Percentiles rank a stretch among this genome's conserved stretches.
Evolutionary conservation across 129 eudicot species (phyloP).

Genomic region (Pseudognaphalium luteoalbum): DNA sequence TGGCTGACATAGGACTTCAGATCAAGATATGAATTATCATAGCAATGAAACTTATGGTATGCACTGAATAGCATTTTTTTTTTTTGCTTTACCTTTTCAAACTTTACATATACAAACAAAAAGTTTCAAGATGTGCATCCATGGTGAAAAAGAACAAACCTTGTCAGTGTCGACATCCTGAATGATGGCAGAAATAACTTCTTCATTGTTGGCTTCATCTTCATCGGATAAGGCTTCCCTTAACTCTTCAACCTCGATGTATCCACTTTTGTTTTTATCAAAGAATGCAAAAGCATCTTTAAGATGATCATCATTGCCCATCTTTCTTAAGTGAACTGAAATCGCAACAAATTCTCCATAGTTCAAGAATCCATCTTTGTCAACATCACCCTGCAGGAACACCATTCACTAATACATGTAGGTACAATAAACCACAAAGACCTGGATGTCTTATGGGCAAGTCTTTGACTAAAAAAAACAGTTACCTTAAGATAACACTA

Average conservation of each 20-base stretch:
- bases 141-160: constrained; percentile 32
- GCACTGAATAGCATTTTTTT: background rate
- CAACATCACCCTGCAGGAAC: constrained; percentile 85
- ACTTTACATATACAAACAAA: background rate
- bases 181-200: constrained; percentile 83
- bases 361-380: constrained; percentile 77
- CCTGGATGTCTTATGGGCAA: background rate
- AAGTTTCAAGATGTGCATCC: background rate
- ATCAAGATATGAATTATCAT: background rate
- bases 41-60: background rate
- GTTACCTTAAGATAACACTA: too few relatives aligned
- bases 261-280: constrained; percentile 75
- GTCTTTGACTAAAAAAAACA: background rate
- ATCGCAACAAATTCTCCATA: constrained; percentile 87
- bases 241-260: constrained; percentile 84
- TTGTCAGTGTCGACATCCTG: constrained; percentile 96
- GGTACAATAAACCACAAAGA: background rate
- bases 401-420: constrained; percentile 13
- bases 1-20: too few relatives aligned
- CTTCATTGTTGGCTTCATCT: constrained; percentile 65
- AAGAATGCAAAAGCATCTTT: constrained; percentile 82
- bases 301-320: constrained; percentile 93
- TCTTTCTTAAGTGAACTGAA: constrained; percentile 74
- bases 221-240: constrained; percentile 82
- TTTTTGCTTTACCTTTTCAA: too few relatives aligned